Percentiles rank a stretch among this genome's conserved stretches.
phyloP scores from a whole-genome alignment of 257 asterid genomes.

The Ehretia macrophylla region DNA sequence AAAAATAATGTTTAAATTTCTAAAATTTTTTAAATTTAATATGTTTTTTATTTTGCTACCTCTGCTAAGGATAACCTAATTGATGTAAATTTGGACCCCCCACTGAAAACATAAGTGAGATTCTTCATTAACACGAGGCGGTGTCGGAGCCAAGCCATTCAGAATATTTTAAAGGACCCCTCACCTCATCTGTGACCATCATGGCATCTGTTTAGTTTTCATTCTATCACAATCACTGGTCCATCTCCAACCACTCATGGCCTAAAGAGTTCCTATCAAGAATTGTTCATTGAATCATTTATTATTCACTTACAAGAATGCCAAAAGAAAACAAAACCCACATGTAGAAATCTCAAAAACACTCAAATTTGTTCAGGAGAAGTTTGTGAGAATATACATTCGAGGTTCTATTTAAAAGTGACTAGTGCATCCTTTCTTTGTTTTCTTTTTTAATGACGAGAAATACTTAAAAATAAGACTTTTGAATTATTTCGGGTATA shows the following conservation, averaged over 20 bases:
- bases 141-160: conserved; percentile 18
- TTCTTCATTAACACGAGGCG: conserved; percentile 23
- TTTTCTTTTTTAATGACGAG: too few species aligned
- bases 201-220: conserved; percentile 12
- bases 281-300: conserved; percentile 1
- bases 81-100: conserved; percentile 19
- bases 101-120: conserved; percentile 9
- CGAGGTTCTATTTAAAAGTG: conserved; percentile 4
- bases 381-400: background rate
- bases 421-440: conserved; percentile 6
- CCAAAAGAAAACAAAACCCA: background rate
- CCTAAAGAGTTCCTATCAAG: conserved; percentile 12
- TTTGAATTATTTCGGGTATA: too few species aligned
- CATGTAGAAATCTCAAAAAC: background rate
- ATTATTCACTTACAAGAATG: background rate
- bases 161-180: background rate
- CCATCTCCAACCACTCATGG: conserved; percentile 30
- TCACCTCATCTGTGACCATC: conserved; percentile 25
- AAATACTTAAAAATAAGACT: too few species aligned
- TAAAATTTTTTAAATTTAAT: too few species aligned
- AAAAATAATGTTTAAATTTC: too few species aligned
- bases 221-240: conserved; percentile 23
- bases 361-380: background rate
- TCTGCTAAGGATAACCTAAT: too few species aligned
- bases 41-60: too few species aligned